A percentile compares a stretch with the other conserved stretches of the same genome.
Evolutionary conservation across 768 basidiomycete genomes (phyloP).

Genomic region (Auriscalpium vulgare): DNA sequence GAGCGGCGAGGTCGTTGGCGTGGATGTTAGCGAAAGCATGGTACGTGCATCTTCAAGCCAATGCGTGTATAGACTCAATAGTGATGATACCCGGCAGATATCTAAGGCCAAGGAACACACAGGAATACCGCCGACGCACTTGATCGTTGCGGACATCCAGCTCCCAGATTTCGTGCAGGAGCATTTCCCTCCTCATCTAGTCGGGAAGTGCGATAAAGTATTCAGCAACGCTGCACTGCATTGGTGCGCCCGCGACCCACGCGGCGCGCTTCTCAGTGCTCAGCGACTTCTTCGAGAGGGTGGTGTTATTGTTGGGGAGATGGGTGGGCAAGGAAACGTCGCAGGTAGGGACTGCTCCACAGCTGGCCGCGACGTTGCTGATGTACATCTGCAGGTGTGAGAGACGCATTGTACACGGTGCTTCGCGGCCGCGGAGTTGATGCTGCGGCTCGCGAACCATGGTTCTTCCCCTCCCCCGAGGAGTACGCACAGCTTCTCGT

Average conservation of each 20-base stretch:
- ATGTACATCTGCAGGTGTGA: constrained; percentile 42
- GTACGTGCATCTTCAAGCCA: constrained; percentile 28
- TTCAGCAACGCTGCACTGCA: constrained; percentile 80
- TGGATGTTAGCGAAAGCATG: constrained; percentile 69
- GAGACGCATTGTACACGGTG: constrained; percentile 47
- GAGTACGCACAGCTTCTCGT: constrained; percentile 36
- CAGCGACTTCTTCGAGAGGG: constrained; percentile 57
- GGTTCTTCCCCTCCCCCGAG: constrained; percentile 73
- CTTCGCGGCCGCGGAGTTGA: constrained; percentile 47
- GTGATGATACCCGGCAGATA: constrained; percentile 32
- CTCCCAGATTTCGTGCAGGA: neutral
- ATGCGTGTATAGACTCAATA: too few species aligned
- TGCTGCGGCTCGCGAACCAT: constrained; percentile 60
- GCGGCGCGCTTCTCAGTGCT: constrained; percentile 53
- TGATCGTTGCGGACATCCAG: constrained; percentile 47
- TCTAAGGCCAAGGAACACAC: constrained; percentile 32
- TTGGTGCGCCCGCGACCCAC: constrained; percentile 77
- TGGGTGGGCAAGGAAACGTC: constrained; percentile 71
- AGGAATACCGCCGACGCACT: neutral
- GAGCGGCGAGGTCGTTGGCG: constrained; percentile 51
- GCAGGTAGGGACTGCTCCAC: constrained; percentile 34
- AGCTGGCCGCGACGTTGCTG: neutral
- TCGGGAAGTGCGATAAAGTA: constrained; percentile 55
- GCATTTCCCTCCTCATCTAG: constrained; percentile 18
- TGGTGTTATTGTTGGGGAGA: constrained; percentile 67